Base-by-base conservation (phyloP, 768 basidiomycete species). In the button mushroom (Agaricus bisporus) region DNA sequence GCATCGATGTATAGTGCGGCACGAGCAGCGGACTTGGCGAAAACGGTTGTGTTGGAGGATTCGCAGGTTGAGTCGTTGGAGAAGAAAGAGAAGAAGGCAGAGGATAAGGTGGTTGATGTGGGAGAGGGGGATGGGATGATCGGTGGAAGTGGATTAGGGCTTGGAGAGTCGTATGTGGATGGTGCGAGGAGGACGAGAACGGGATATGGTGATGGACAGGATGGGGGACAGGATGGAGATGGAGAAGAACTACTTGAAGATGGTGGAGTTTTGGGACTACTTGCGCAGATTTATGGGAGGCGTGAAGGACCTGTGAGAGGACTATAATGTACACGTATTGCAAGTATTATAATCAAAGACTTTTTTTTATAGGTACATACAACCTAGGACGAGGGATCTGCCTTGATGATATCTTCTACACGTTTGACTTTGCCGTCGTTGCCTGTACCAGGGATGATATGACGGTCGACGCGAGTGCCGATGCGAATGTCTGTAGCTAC, bases 401-500 rank as follows among this genome's bases (percentile, higher is more conserved):
- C 32, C 3, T 6, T 32, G 22, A 98, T 68, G 39, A 97, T 90
- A 44, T 85, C 85, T 59, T 88, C 76, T 7, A 98, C 93, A 25
- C 93, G 79, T 48, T 75, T 73, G 14, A 97, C 79, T 65, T 98
- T 98, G 49, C 71, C 73, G 18, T 82, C 82, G 59, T 97, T 97
- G 6, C 86, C 92, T 41, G 79, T 73, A 5, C 85, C 87, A 1
- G 77, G 74, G 4, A 70, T 67, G 15, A 85, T 76, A 37, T 78
- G 71, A 56, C 84, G 80, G 68, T 95, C 80, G 20, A 80, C 77
- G 43, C 95, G 83, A 1, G 95, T 98, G 41, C 95, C 95, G 49
- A 98, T 95, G 25, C 95, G 86, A 56, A 98, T 88, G 70, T 98
- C 95, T 11, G 95, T 95, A 10, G 90, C 90, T 49, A 94, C 78